Conservation (phyloP, 495 filamentous ascomycete genomes). For the Rusavskia elegans region DNA sequence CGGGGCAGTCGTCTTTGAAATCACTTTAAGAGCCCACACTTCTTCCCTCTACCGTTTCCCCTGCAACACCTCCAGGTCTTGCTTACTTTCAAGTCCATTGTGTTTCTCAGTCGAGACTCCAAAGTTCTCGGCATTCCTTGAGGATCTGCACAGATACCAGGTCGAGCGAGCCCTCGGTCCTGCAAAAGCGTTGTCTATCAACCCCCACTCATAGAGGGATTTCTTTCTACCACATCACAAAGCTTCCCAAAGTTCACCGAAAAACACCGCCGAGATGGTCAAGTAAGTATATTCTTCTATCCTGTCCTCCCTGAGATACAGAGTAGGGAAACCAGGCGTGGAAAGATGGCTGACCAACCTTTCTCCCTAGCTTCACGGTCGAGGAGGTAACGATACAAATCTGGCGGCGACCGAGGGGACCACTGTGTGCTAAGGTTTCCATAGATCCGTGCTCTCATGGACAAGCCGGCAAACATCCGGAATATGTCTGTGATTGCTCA, state of each 20-base stretch:
- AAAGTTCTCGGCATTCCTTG: background rate
- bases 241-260: slow-evolving; percentile 26
- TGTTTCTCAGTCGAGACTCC: background rate
- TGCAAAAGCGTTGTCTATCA: slow-evolving; percentile 17
- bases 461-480: slow-evolving; percentile 93
- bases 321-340: background rate
- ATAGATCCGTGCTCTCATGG: slow-evolving; percentile 87
- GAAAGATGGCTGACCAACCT: slow-evolving; percentile 15
- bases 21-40: background rate
- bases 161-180: slow-evolving; percentile 34
- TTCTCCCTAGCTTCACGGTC: slow-evolving; percentile 75
- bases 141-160: slow-evolving; percentile 11
- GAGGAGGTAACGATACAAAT: slow-evolving; percentile 48
- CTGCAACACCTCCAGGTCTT: background rate
- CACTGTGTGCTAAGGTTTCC: slow-evolving; percentile 14
- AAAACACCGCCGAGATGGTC: slow-evolving; percentile 91
- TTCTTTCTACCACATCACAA: slow-evolving; percentile 1
- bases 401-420: background rate
- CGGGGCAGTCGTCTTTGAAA: background rate
- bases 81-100: background rate
- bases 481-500: slow-evolving; percentile 99
- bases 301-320: background rate
- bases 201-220: background rate
- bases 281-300: slow-evolving; percentile 58
- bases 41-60: background rate